Evolutionary conservation across 352 stramenopile genomes (phyloP).

Genomic region (Phytophthora vignae): DNA sequence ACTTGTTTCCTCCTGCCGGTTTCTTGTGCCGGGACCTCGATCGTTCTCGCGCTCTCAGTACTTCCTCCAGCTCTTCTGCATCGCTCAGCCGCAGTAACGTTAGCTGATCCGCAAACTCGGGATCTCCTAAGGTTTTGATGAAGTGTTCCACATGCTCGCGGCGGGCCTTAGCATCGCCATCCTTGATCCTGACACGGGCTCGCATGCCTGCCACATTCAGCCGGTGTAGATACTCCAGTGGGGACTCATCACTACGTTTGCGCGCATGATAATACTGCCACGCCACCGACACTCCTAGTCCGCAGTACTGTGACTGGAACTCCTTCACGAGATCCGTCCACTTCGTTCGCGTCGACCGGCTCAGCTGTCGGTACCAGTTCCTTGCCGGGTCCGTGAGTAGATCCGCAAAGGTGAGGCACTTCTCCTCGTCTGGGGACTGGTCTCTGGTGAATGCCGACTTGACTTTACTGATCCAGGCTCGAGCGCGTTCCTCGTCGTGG

Average conservation of each 20-base stretch:
- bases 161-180: background rate
- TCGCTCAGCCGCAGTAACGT: background rate
- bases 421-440: background rate
- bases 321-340: background rate
- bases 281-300: background rate
- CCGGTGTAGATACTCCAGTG: constrained; percentile 10
- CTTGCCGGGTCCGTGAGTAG: constrained; percentile 1
- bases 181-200: constrained; percentile 5
- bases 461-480: constrained; percentile 4
- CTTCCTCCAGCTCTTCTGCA: constrained; percentile 2
- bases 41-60: background rate
- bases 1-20: background rate
- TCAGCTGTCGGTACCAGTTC: constrained; percentile 8
- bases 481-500: background rate
- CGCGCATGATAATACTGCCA: constrained; percentile 14
- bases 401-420: constrained; percentile 5
- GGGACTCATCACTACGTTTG: constrained; percentile 3
- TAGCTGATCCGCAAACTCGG: too few relatives aligned
- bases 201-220: constrained; percentile 9
- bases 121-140: too few relatives aligned
- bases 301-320: constrained; percentile 14
- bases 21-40: constrained; percentile 5
- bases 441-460: constrained; percentile 8
- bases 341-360: background rate
- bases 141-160: background rate